Percentiles rank a stretch among this genome's conserved stretches.
phyloP scores from a whole-genome alignment of 2,329 filamentous ascomycete species.

The Colletotrichum eleusines region DNA sequence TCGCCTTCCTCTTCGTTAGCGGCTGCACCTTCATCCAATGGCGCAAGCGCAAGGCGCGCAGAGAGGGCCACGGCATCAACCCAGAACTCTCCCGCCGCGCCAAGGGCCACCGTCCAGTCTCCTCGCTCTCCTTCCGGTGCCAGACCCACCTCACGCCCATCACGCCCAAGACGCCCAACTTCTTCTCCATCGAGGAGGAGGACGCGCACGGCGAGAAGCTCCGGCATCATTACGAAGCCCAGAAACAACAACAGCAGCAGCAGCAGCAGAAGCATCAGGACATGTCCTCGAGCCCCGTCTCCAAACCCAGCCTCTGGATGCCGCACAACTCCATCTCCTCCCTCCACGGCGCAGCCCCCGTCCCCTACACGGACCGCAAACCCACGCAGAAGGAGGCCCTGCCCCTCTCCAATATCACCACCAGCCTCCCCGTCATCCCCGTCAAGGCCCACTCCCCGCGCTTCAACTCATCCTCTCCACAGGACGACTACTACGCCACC shows the following conservation, averaged over 20 bases:
- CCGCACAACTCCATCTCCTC: slow-evolving; percentile 38
- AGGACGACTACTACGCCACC: slow-evolving; percentile 44
- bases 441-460: slow-evolving; percentile 35
- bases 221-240: slow-evolving; percentile 36
- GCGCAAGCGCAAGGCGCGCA: slow-evolving; percentile 58
- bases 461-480: slow-evolving; percentile 32
- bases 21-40: slow-evolving; percentile 59
- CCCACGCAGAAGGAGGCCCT: slow-evolving; percentile 14
- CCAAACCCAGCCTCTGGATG: slow-evolving; percentile 41
- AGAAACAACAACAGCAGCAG: slow-evolving; percentile 28
- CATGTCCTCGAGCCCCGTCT: background rate
- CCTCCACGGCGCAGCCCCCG: slow-evolving; percentile 9
- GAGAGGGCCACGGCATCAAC: slow-evolving; percentile 38
- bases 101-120: slow-evolving; percentile 52
- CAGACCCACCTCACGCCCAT: slow-evolving; percentile 59
- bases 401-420: slow-evolving; percentile 36
- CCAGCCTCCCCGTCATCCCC: slow-evolving; percentile 26
- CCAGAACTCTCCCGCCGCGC: slow-evolving; percentile 46
- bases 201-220: slow-evolving; percentile 42
- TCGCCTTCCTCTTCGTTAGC: slow-evolving; percentile 52
- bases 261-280: background rate
- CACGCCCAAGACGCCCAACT: slow-evolving; percentile 54
- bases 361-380: slow-evolving; percentile 23
- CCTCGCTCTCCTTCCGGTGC: slow-evolving; percentile 65
- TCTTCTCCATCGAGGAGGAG: slow-evolving; percentile 52